Evolutionary conservation across 768 basidiomycete genomes (phyloP).

Genomic region (Favolaschia claudopus): DNA sequence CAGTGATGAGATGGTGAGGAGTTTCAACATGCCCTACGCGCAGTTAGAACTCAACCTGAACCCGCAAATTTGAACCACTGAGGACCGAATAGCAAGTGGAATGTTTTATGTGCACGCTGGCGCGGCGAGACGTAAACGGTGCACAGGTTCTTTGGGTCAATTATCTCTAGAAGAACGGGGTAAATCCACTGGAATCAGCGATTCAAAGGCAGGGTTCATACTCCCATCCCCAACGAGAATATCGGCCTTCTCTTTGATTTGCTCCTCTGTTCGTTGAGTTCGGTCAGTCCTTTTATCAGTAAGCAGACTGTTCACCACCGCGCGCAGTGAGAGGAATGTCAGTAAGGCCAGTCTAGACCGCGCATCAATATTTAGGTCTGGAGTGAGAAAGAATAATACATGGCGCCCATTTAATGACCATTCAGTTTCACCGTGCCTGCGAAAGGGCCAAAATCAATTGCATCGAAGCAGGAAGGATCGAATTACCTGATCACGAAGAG

Average conservation of each 20-base stretch:
- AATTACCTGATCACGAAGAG: conserved; percentile 80
- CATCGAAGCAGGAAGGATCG: too few species aligned
- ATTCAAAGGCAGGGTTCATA: conserved; percentile 46
- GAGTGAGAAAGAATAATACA: conserved; percentile 6
- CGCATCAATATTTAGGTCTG: background rate
- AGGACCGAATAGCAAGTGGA: conserved; percentile 73
- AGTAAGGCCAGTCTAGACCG: conserved; percentile 76
- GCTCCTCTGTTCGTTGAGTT: too few species aligned
- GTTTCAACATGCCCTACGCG: conserved; percentile 41
- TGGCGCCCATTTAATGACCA: conserved; percentile 84
- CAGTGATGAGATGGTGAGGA: conserved; percentile 66
- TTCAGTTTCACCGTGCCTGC: conserved; percentile 91
- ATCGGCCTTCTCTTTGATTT: conserved; percentile 69
- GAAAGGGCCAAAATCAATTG: too few species aligned
- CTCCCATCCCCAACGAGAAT: conserved; percentile 80
- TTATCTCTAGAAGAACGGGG: conserved; percentile 57
- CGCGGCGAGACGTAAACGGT: conserved; percentile 88
- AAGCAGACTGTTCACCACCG: too few species aligned
- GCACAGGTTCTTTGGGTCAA: conserved; percentile 82
- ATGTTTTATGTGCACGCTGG: conserved; percentile 83
- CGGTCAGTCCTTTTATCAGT: too few species aligned
- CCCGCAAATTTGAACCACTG: background rate
- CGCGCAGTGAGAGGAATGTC: conserved; percentile 87
- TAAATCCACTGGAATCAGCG: background rate
- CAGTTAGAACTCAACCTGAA: background rate